Evolutionary conservation across 345 rosid species (phyloP).

Genomic region (Viola odorata): DNA sequence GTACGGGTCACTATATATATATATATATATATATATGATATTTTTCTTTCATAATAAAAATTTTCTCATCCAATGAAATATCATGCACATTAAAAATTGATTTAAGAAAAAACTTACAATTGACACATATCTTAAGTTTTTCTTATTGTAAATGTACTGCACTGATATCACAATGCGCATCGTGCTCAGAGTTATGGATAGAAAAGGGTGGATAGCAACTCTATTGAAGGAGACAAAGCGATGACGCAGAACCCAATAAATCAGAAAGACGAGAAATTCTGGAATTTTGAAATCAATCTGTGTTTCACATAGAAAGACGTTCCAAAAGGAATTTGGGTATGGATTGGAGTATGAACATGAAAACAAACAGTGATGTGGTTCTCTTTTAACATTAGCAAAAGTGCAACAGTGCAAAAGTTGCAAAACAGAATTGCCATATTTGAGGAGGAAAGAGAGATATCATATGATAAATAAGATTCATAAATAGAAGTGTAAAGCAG

Average conservation of each 20-base stretch:
- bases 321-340: not conserved
- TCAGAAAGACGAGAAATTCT: not conserved
- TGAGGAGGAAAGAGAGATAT: no score
- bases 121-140: no score
- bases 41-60: no score
- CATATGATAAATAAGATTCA: constrained; percentile 1
- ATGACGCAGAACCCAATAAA: not conserved
- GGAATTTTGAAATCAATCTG: not conserved
- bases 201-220: not conserved
- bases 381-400: not conserved
- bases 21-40: no score
- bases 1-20: no score
- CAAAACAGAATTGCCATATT: not conserved
- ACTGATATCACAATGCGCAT: no score
- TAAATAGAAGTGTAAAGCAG: not conserved
- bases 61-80: no score
- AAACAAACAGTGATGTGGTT: constrained; percentile 1
- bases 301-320: constrained; percentile 10
- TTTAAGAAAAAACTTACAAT: no score
- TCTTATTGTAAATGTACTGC: no score
- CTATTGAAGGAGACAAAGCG: not conserved
- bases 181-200: no score
- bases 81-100: no score
- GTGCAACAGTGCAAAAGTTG: not conserved
- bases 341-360: not conserved